Conservation (phyloP, 2,329 filamentous ascomycete species). For the Sphaerulina vaccinii region DNA sequence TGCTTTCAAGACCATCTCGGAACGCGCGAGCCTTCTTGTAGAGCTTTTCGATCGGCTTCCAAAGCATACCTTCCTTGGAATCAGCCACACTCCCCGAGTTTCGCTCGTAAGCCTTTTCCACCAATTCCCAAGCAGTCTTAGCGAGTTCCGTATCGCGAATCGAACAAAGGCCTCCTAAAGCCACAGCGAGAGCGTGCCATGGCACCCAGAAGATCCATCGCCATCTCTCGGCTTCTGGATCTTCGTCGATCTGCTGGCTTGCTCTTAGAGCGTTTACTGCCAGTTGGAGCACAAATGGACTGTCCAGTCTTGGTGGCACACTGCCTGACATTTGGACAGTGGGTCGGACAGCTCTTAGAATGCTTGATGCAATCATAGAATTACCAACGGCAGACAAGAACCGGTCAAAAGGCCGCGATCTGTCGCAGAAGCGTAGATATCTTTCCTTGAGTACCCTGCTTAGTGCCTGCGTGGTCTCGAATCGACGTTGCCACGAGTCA, state of each 20-base stretch:
- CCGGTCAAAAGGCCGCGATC: constrained; percentile 23
- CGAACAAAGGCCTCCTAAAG: constrained; percentile 53
- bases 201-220: constrained; percentile 55
- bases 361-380: constrained; percentile 25
- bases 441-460: constrained; percentile 26
- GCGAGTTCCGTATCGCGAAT: constrained; percentile 49
- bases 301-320: constrained; percentile 33
- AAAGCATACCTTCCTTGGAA: constrained; percentile 51
- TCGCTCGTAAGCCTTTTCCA: constrained; percentile 48
- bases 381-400: constrained; percentile 26
- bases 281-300: constrained; percentile 34
- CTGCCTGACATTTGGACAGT: constrained; percentile 29
- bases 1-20: constrained; percentile 23
- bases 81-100: constrained; percentile 53
- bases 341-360: constrained; percentile 35
- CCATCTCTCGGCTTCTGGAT: constrained; percentile 43
- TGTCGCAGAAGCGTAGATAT: constrained; percentile 31
- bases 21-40: constrained; percentile 48
- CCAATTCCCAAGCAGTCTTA: constrained; percentile 51
- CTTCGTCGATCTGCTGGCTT: constrained; percentile 36
- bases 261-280: constrained; percentile 52
- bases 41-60: constrained; percentile 56
- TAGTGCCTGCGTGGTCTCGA: constrained; percentile 31
- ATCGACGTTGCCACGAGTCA: constrained; percentile 32
- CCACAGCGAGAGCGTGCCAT: constrained; percentile 57